These are phyloP conservation scores for Paecilomyces fulvus DNA, from an alignment of 2,329 filamentous ascomycete genomes.

Conservation along the genomic window DNA sequence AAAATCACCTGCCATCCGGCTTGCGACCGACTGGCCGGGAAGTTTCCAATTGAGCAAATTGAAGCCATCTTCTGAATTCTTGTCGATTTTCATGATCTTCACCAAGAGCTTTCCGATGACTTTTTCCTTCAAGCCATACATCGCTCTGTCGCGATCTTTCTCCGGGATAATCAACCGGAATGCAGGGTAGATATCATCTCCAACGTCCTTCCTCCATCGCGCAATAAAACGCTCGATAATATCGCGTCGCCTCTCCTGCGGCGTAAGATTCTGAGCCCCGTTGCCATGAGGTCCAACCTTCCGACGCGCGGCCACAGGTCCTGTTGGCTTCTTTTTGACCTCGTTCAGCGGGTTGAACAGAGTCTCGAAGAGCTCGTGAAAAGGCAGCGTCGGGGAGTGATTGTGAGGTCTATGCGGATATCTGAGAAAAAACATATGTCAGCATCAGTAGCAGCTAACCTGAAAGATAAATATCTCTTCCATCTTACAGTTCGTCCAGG, in stretches of 20 bases:
- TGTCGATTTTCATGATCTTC: slow-evolving; percentile 84
- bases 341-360: slow-evolving; percentile 77
- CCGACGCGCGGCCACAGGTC: slow-evolving; percentile 44
- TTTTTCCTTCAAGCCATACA: slow-evolving; percentile 92
- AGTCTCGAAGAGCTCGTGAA: slow-evolving; percentile 66
- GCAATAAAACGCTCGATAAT: slow-evolving; percentile 82
- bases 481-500: slow-evolving; percentile 41
- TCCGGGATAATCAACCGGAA: slow-evolving; percentile 86
- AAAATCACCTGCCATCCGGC: slow-evolving; percentile 77
- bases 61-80: slow-evolving; percentile 79
- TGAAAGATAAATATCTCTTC: background rate
- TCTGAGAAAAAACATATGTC: slow-evolving; percentile 1
- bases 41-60: slow-evolving; percentile 88
- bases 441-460: background rate
- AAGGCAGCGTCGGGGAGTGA: slow-evolving; percentile 67
- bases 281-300: slow-evolving; percentile 53
- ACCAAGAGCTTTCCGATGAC: slow-evolving; percentile 84
- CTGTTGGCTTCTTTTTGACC: slow-evolving; percentile 63
- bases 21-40: slow-evolving; percentile 58
- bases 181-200: slow-evolving; percentile 86
- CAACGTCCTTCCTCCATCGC: slow-evolving; percentile 80
- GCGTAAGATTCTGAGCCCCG: slow-evolving; percentile 45
- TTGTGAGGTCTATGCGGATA: slow-evolving; percentile 80
- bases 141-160: slow-evolving; percentile 82
- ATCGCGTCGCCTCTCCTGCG: slow-evolving; percentile 68